phyloP scores from a whole-genome alignment of 306 rosid genomes.

The Vachellia collinsii region DNA sequence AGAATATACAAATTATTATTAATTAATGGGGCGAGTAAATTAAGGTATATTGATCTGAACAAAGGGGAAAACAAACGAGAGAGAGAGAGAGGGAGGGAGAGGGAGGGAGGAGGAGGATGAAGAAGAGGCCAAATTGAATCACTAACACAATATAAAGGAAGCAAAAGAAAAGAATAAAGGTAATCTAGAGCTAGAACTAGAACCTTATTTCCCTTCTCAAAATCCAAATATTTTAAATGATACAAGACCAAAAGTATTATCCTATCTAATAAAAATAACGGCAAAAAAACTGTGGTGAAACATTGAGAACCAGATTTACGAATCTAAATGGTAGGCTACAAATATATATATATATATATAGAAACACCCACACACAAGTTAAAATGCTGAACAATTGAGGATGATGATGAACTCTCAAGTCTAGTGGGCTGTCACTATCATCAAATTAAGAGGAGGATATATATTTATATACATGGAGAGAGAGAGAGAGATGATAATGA shows the following conservation, averaged over 20 bases:
- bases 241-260: not conserved
- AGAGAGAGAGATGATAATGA: not conserved
- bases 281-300: not conserved
- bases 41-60: slow-evolving; percentile 23
- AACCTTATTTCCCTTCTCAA: not conserved
- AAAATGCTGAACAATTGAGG: not conserved
- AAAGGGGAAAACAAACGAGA: not conserved
- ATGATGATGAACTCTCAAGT: not conserved
- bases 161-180: not conserved
- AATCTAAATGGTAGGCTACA: not conserved
- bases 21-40: not conserved
- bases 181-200: not conserved
- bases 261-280: not conserved
- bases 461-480: not conserved
- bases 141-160: not conserved
- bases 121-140: not conserved
- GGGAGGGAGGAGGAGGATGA: too few relatives aligned
- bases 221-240: not conserved
- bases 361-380: not conserved
- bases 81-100: too few relatives aligned
- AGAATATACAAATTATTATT: slow-evolving; percentile 6
- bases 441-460: not conserved
- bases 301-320: not conserved
- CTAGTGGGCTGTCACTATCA: not conserved
- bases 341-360: too few relatives aligned